Conservation (phyloP, 257 asterid species). For the Paraleonurus japonicus region DNA sequence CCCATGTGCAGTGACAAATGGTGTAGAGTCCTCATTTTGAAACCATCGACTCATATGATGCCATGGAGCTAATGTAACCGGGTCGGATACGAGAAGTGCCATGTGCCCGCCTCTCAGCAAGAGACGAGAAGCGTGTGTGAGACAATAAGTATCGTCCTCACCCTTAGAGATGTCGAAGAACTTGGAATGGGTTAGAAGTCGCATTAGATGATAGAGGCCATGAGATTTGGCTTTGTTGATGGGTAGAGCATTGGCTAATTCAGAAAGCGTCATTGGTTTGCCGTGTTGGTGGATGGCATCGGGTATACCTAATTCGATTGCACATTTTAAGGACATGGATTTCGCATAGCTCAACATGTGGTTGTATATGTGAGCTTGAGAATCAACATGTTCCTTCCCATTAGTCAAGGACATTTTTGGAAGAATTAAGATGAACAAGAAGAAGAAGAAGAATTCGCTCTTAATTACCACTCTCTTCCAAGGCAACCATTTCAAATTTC, state of each 20-base stretch:
- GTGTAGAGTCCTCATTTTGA: neutral
- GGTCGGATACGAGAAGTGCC: neutral
- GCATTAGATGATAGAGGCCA: neutral
- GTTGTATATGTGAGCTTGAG: neutral
- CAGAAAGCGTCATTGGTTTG: neutral
- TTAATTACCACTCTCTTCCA: too few species aligned
- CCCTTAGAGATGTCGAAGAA: too few species aligned
- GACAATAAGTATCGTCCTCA: slow-evolving; percentile 6
- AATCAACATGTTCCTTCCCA: too few species aligned
- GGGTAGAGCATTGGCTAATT: neutral
- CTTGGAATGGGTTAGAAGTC: neutral
- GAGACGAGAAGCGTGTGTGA: slow-evolving; percentile 16
- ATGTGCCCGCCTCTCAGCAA: neutral
- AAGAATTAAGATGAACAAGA: too few species aligned
- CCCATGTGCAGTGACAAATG: neutral
- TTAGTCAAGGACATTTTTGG: too few species aligned
- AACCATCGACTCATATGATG: slow-evolving; percentile 7
- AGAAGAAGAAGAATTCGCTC: too few species aligned
- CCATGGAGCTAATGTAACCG: neutral
- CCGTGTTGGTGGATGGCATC: neutral
- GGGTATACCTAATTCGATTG: neutral
- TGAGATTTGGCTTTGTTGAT: slow-evolving; percentile 19
- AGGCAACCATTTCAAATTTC: too few species aligned
- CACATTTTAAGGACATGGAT: neutral
- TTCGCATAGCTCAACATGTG: neutral